Conservation (phyloP, 768 basidiomycete genomes). For the Termitomyces titanicus region DNA sequence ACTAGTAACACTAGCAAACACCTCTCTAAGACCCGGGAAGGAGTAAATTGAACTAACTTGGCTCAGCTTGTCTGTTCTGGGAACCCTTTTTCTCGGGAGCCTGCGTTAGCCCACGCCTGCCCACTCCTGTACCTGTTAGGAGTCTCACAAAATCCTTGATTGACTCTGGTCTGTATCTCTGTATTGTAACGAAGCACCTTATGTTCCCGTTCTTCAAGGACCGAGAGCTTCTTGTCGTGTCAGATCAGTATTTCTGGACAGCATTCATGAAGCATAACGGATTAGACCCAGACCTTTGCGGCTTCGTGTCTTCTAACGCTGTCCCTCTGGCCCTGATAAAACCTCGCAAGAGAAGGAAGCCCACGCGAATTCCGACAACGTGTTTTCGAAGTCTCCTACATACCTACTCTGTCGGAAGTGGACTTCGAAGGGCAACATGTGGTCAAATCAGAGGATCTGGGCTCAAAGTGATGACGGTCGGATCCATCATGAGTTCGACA, state of each 20-base stretch:
- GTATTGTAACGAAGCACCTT: not conserved
- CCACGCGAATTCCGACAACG: not conserved
- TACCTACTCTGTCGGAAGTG: not conserved
- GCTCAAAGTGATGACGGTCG: not conserved
- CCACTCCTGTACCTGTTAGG: too few relatives aligned
- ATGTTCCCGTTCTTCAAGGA: not conserved
- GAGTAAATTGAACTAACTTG: not conserved
- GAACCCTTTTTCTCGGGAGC: too few relatives aligned
- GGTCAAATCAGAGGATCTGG: not conserved
- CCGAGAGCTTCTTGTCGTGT: not conserved
- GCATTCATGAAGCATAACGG: not conserved
- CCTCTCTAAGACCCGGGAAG: not conserved
- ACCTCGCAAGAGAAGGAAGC: not conserved
- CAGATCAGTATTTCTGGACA: not conserved
- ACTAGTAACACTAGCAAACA: too few relatives aligned
- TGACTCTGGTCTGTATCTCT: not conserved
- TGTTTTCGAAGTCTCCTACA: too few relatives aligned
- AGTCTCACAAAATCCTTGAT: not conserved
- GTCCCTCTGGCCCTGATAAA: not conserved
- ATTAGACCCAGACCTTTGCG: not conserved
- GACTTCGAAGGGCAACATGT: not conserved
- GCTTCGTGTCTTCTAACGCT: not conserved
- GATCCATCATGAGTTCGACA: slow-evolving; percentile 7
- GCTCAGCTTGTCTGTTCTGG: not conserved
- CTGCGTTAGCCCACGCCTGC: too few relatives aligned